These are phyloP conservation scores for Phaeosphaeriaceae sp. DNA, from an alignment of 2,329 filamentous ascomycete species.

Conservation along the genomic window DNA sequence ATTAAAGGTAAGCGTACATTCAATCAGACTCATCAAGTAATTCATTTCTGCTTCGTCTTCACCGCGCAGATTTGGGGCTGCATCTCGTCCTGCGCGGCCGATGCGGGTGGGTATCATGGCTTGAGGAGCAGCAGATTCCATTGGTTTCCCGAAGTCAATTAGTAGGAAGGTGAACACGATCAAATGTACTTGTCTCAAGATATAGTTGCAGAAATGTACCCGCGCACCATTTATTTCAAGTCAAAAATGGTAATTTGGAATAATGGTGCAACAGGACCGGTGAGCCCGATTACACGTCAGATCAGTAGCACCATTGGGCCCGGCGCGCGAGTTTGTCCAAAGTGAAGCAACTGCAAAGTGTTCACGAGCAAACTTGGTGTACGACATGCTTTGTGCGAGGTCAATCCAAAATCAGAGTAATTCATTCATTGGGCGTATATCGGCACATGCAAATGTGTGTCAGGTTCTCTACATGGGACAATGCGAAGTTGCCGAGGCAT, in stretches of 20 bases:
- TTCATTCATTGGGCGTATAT: not conserved
- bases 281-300: not conserved
- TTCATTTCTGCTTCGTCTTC: conserved; percentile 29
- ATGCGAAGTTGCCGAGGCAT: too few species aligned
- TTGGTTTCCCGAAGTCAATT: too few species aligned
- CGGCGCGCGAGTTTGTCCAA: not conserved
- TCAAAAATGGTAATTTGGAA: not conserved
- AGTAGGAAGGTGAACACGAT: too few species aligned
- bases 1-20: conserved; percentile 14
- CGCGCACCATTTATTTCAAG: not conserved
- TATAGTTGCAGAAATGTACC: too few species aligned
- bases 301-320: not conserved
- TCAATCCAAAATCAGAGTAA: not conserved
- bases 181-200: too few species aligned
- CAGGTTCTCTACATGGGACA: too few species aligned
- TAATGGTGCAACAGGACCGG: not conserved
- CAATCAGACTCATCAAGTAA: conserved; percentile 21
- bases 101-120: not conserved
- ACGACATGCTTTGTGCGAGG: not conserved
- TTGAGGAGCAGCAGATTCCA: not conserved
- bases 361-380: not conserved
- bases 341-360: not conserved
- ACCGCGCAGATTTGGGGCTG: conserved; percentile 21
- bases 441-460: not conserved
- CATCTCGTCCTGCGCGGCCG: not conserved